Base-by-base conservation (phyloP, 2,329 filamentous ascomycete genomes). In the Diaporthe humulicola region DNA sequence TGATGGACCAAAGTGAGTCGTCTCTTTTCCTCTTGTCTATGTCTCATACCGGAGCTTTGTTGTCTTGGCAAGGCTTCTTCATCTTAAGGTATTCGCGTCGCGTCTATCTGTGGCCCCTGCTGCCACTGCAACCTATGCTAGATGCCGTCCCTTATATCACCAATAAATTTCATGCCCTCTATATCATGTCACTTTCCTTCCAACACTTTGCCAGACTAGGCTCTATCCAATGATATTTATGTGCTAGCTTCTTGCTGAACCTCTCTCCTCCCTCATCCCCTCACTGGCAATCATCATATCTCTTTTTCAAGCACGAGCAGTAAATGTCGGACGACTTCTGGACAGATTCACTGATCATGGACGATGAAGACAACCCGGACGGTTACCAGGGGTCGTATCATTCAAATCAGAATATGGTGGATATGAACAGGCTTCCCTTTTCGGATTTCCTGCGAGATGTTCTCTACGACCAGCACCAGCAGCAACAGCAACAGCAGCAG, bases 401-500 rank as follows among this genome's bases (percentile, higher is more conserved):
- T 22, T 36, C 42, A 22, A 48, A 36, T 36, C 57, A 67, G n/a
- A 56, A 36, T 25, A 64, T 77, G 61, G 73, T 82, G 56, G 81
- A 84, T 48, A 80, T 84, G 67, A 78, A 81, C 38, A 82, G 82
- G 33, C 78, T 85, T 22, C 86, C 86, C 1, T 89, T 90, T 76
- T 85, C 85, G 25, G 87, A 88, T 69, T 90, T 90, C 67, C 80
- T 90, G 19, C 86, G 86, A 9, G 86, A 88, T 56, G 84, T 90
- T 17, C 81, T 90, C 22, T 89, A 87, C 73, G 85, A 88, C 36
- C 73, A 74, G 33, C 73, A 70, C 9, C 73, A 74, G 7, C 72
- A 74, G 9, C 67, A 70, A 1, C 67, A 70, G 36, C 67, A 70
- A 17, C 66, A 71, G 25, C 69, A 71, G 42, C 71, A 73, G 12